Base-by-base conservation (phyloP, 2,329 filamentous ascomycete genomes). In the Metarhizium robertsii region DNA sequence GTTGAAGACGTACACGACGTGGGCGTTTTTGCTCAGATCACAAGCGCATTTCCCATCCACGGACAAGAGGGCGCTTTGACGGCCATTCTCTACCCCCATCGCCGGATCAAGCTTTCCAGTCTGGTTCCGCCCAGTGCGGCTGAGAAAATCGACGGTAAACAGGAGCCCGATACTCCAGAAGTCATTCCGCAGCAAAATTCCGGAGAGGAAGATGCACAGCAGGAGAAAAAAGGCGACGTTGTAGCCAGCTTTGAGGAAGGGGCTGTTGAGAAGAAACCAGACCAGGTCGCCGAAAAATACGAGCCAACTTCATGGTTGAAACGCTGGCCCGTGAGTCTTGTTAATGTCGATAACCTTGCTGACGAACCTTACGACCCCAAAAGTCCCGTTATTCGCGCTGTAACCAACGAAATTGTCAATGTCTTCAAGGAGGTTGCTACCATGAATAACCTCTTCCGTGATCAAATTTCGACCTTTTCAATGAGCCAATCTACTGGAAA, bases 351-450 rank as follows among this genome's bases (percentile, higher is more conserved):
- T 59, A 99, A 99, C 64, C 78, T 99, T 54, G 78, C 79, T 0
- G 94, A 99, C 65, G 88, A 96, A 65, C 86, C 91, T 0, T 89
- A 89, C 68, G 94, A 97, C 69, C 87, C 90, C 66, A 95, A 92
- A 72, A 94, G 88, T 65, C 86, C 87, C 18, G 85, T 94, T 38
- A 91, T 97, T 58, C 86, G 90, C 55, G 94, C 94, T 13, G 85
- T 99, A 49, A 94, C 92, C 52, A 96, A 92, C 66, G 95, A 99
- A 74, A 97, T 99, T 59, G 91, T 99, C 68, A 97, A 96, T 69
- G 94, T 96, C 0, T 97, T 96, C 78, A 97, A 96, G 74, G 92
- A 97, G 69, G 90, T 99, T 54, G 92, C 92, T 10, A 87, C 85
- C 48, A 84, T 96, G 72, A 99, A 97, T 74, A 90, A 88, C 57